Percentiles rank a stretch among this genome's conserved stretches.
Conservation (phyloP, 345 rosid genomes). For the Erysimum cheiranthoides region DNA sequence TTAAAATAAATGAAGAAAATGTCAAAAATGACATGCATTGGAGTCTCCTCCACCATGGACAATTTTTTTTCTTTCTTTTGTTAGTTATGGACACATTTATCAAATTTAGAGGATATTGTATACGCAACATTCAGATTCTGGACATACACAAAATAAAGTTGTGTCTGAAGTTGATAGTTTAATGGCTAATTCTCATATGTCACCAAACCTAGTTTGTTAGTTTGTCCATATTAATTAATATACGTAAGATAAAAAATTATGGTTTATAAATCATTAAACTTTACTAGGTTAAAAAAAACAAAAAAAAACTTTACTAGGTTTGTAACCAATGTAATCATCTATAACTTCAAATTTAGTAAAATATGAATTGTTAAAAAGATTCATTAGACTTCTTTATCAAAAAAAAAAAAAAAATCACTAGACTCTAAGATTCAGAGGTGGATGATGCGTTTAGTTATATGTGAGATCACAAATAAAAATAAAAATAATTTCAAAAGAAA, state of each 20-base stretch:
- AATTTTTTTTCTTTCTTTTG: neutral
- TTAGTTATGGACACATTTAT: conserved; percentile 9
- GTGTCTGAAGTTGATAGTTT: conserved; percentile 32
- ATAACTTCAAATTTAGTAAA: neutral
- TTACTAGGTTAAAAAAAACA: too few species aligned
- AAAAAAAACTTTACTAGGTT: too few species aligned
- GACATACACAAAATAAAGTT: neutral
- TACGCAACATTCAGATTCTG: neutral
- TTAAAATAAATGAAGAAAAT: conserved; percentile 22
- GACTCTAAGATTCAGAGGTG: neutral
- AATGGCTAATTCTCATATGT: conserved; percentile 16
- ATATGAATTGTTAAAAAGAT: too few species aligned
- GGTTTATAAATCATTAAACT: neutral
- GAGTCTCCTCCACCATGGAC: neutral
- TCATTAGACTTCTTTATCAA: too few species aligned
- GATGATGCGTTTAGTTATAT: neutral
- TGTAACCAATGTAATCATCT: neutral
- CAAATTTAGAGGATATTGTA: neutral
- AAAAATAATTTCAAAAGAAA: neutral
- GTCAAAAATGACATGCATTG: conserved; percentile 24
- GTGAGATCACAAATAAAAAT: neutral
- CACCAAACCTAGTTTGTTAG: conserved; percentile 28
- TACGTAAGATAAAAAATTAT: neutral
- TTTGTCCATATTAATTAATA: conserved; percentile 12
- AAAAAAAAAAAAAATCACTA: neutral